These are phyloP conservation scores for Ceratocystis huliohia DNA, from an alignment of 2,329 filamentous ascomycete species.

Conservation along the genomic window DNA sequence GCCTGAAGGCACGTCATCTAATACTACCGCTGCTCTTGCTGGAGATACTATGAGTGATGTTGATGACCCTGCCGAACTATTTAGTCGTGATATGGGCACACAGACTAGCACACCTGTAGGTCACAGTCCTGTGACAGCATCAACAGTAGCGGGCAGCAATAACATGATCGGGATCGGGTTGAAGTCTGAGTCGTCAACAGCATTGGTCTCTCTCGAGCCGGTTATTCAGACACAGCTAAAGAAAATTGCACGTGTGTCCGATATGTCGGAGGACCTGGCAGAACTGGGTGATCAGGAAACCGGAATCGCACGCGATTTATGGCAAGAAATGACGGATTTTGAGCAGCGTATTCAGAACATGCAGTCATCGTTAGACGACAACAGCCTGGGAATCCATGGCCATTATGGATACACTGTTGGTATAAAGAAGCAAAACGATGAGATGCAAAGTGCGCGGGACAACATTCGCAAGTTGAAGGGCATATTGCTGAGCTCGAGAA, in stretches of 20 bases:
- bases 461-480: conserved; percentile 72
- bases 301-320: conserved; percentile 15
- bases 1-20: conserved; percentile 29
- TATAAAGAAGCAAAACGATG: conserved; percentile 39
- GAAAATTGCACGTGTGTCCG: conserved; percentile 29
- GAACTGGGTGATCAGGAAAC: conserved; percentile 31
- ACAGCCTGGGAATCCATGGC: conserved; percentile 9
- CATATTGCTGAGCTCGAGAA: conserved; percentile 59
- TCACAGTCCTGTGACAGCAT: conserved; percentile 13
- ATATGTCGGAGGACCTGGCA: conserved; percentile 34
- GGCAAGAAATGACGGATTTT: conserved; percentile 19
- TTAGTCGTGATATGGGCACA: conserved; percentile 67
- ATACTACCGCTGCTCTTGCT: conserved; percentile 21
- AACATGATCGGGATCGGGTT: background rate
- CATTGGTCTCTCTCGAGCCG: conserved; percentile 23
- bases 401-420: conserved; percentile 15
- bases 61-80: conserved; percentile 62
- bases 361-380: background rate
- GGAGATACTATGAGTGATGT: conserved; percentile 35
- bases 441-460: conserved; percentile 58
- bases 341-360: conserved; percentile 15
- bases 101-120: conserved; percentile 46
- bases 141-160: background rate
- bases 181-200: background rate
- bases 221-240: conserved; percentile 31